Conservation (phyloP, 345 rosid species). For the Firmiana major region DNA sequence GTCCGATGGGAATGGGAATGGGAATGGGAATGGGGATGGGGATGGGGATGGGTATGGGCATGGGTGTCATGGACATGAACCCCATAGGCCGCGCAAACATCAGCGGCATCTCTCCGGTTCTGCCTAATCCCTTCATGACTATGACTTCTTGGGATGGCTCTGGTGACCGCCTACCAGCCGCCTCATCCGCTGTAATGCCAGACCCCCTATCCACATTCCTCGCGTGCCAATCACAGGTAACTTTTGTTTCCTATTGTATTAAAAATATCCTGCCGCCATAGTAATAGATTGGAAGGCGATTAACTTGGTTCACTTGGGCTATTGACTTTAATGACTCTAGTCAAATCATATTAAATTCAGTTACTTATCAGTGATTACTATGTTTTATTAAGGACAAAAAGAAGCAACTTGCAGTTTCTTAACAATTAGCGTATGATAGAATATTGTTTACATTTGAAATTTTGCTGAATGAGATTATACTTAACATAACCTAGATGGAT, state of each 20-base stretch:
- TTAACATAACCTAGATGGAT: too few relatives aligned
- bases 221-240: constrained; percentile 71
- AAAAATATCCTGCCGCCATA: background rate
- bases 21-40: constrained; percentile 49
- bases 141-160: constrained; percentile 61
- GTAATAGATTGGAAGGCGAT: too few relatives aligned
- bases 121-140: constrained; percentile 61
- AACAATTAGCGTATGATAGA: background rate
- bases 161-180: constrained; percentile 35
- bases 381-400: background rate
- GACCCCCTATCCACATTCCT: constrained; percentile 71
- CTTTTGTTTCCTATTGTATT: background rate
- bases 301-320: too few relatives aligned
- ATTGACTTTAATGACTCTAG: too few relatives aligned
- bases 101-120: constrained; percentile 33
- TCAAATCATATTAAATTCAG: background rate
- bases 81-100: constrained; percentile 46
- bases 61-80: constrained; percentile 70
- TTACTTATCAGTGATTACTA: background rate
- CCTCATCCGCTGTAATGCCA: constrained; percentile 31
- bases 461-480: background rate
- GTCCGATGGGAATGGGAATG: constrained; percentile 52
- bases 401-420: background rate
- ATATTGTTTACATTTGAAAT: background rate
- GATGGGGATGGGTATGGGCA: constrained; percentile 36